These are phyloP conservation scores for Colletotrichum cuscutae DNA, from an alignment of 2,329 filamentous ascomycete genomes.

Conservation along the genomic window DNA sequence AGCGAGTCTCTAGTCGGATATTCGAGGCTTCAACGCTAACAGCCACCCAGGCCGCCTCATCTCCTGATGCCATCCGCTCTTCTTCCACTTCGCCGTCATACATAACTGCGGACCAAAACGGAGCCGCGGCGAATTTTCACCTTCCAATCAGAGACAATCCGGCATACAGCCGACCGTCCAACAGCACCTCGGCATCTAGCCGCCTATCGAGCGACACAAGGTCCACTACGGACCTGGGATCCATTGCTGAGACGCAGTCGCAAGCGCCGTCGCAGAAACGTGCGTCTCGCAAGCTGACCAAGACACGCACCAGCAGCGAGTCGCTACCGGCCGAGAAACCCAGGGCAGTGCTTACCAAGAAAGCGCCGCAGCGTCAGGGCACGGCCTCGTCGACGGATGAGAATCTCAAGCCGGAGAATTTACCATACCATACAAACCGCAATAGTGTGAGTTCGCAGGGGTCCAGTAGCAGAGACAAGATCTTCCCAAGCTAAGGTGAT, in stretches of 20 bases:
- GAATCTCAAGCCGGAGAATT: constrained; percentile 22
- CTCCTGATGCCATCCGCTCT: constrained; percentile 17
- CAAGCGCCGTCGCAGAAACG: constrained; percentile 43
- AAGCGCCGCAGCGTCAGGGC: constrained; percentile 45
- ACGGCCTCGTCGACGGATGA: constrained; percentile 34
- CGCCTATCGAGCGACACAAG: constrained; percentile 47
- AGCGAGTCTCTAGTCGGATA: not conserved
- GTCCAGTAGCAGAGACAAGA: constrained; percentile 22
- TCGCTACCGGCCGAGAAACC: constrained; percentile 43
- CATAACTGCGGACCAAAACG: constrained; percentile 33
- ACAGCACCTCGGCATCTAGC: constrained; percentile 38
- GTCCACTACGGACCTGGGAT: constrained; percentile 41
- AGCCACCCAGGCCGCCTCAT: constrained; percentile 2
- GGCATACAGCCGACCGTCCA: constrained; percentile 37
- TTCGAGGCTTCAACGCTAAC: constrained; percentile 1
- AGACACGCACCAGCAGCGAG: constrained; percentile 51
- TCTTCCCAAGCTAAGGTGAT: constrained; percentile 9
- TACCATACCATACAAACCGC: constrained; percentile 6
- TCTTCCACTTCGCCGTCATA: constrained; percentile 38
- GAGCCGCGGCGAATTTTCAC: constrained; percentile 26
- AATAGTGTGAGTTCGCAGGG: constrained; percentile 32
- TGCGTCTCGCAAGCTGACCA: constrained; percentile 54
- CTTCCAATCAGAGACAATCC: constrained; percentile 39
- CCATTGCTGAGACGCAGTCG: constrained; percentile 38
- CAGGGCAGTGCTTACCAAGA: constrained; percentile 51